These are phyloP conservation scores for Camelina laxa DNA, from an alignment of 345 rosid species.

Conservation along the genomic window DNA sequence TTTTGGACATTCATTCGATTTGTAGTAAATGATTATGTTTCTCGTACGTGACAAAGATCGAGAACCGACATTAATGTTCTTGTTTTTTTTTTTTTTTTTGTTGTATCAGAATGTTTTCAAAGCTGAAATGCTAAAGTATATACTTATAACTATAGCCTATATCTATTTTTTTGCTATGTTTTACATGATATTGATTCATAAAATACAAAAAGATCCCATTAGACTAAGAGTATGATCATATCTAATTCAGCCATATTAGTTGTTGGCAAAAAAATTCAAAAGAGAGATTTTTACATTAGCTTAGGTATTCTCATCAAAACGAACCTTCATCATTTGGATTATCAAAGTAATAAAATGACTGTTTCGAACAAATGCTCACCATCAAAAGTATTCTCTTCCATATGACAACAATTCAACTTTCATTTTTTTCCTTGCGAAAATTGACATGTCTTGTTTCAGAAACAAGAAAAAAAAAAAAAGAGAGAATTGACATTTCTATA, in stretches of 20 bases:
- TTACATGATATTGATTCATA: neutral
- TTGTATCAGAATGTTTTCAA: slow-evolving; percentile 9
- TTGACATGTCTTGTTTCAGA: neutral
- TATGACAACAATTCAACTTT: neutral
- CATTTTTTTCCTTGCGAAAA: neutral
- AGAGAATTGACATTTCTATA: slow-evolving; percentile 18
- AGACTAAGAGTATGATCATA: neutral
- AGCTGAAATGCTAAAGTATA: neutral
- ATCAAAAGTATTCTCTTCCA: neutral
- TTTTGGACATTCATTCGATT: slow-evolving; percentile 2
- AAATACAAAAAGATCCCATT: neutral
- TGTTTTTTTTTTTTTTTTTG: too few relatives aligned
- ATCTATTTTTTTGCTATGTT: neutral
- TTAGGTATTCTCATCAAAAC: neutral
- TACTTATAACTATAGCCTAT: neutral
- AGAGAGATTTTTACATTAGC: neutral
- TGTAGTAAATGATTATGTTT: neutral
- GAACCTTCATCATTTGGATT: slow-evolving; percentile 5
- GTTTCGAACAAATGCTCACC: neutral
- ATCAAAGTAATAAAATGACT: neutral
- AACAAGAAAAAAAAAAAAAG: neutral
- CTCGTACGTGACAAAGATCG: neutral
- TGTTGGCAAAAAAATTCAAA: too few relatives aligned
- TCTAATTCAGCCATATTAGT: neutral
- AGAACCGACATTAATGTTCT: slow-evolving; percentile 14